Evolutionary conservation across 2,329 filamentous ascomycete genomes (phyloP).

Genomic region (Paraconiothyrium sp.): DNA sequence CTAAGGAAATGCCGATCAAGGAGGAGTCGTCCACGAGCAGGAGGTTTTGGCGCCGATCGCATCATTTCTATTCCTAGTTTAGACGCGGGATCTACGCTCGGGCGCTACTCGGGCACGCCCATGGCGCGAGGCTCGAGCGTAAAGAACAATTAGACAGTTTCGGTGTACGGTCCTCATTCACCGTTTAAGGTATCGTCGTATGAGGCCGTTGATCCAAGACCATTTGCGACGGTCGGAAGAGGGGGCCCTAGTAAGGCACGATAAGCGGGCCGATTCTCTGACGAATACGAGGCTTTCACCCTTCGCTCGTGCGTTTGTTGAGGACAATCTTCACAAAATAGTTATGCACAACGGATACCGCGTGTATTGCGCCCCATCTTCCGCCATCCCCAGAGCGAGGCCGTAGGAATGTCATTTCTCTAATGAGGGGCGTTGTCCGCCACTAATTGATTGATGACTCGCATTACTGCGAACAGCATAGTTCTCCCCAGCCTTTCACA

Average conservation of each 20-base stretch:
- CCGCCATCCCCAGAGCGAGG: background rate
- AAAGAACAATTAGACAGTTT: background rate
- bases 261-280: no score
- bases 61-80: background rate
- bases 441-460: background rate
- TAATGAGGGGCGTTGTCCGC: background rate
- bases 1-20: background rate
- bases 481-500: background rate
- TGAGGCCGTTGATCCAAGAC: background rate
- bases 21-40: background rate
- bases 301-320: background rate
- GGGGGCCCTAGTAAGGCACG: background rate
- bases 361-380: background rate
- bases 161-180: background rate
- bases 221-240: background rate
- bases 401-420: background rate
- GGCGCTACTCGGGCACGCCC: background rate
- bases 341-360: background rate
- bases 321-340: constrained; percentile 3
- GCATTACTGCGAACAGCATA: constrained; percentile 1
- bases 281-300: background rate
- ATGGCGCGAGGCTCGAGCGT: background rate
- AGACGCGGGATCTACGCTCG: background rate
- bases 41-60: background rate
- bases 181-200: background rate